Evolutionary conservation across 352 stramenopile species (phyloP).

Genomic region (Pythium pyrilobum): DNA sequence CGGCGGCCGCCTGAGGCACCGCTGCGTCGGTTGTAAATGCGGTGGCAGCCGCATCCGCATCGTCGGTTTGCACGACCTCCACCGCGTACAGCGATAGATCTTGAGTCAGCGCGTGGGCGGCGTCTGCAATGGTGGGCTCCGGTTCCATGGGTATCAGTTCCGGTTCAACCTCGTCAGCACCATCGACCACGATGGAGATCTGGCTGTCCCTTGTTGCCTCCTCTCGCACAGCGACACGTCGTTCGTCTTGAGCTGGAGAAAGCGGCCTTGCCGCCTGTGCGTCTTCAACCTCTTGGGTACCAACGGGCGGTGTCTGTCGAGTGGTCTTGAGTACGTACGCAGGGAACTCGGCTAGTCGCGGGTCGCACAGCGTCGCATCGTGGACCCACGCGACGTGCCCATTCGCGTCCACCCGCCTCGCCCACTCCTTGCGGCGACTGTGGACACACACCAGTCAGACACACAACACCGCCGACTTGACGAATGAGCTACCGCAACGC

Average conservation of each 20-base stretch:
- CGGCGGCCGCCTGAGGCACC: not conserved
- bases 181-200: no score
- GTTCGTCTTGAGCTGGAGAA: no score
- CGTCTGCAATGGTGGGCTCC: not conserved
- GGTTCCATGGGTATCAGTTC: no score
- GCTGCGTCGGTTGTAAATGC: not conserved
- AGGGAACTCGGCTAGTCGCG: not conserved
- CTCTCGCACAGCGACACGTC: no score
- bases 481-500: not conserved
- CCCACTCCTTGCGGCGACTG: constrained; percentile 16
- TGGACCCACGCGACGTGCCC: constrained; percentile 9
- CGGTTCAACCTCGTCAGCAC: no score
- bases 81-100: not conserved
- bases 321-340: constrained; percentile 5
- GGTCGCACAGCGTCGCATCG: not conserved
- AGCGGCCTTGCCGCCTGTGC: no score
- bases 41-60: not conserved
- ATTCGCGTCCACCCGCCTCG: not conserved
- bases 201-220: no score
- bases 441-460: not conserved
- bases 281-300: no score
- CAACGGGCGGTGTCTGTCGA: no score
- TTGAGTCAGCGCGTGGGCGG: constrained; percentile 1
- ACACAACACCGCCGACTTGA: not conserved
- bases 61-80: not conserved